These are phyloP conservation scores for Vaccinium corymbosum DNA, from an alignment of 148 eudicot species.

Conservation along the genomic window DNA sequence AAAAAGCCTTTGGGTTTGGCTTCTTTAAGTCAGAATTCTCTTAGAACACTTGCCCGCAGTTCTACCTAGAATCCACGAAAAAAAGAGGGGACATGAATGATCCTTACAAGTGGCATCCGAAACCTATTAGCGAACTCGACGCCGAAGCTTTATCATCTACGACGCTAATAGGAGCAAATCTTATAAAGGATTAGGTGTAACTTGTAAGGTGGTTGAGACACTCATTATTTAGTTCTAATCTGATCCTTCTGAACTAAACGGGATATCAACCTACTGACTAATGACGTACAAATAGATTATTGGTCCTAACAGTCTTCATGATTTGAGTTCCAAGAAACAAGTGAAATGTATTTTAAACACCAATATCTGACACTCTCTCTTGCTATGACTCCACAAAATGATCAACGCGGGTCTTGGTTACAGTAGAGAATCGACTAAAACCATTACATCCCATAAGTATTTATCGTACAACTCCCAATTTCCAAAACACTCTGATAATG, in stretches of 20 bases:
- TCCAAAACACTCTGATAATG: not conserved
- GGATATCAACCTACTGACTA: not conserved
- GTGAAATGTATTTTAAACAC: not conserved
- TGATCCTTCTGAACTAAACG: slow-evolving; percentile 1
- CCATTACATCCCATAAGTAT: not conserved
- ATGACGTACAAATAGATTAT: not conserved
- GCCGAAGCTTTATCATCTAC: not conserved
- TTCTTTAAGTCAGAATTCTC: not conserved
- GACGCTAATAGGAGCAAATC: not conserved
- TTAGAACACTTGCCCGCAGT: not conserved
- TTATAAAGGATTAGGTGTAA: not conserved
- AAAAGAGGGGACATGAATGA: not conserved
- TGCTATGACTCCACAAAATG: not conserved
- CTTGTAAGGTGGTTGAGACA: not conserved
- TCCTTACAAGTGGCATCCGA: not conserved
- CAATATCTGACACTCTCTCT: not conserved
- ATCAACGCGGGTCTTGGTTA: not conserved
- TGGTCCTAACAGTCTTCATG: not conserved
- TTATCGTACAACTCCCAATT: not conserved
- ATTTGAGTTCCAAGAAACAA: not conserved
- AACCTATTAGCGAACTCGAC: not conserved
- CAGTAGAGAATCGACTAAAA: not conserved
- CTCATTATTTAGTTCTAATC: not conserved
- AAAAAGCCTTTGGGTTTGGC: not conserved
- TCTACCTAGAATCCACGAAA: not conserved